Conservation (phyloP, 306 rosid species). For the Macrotyloma uniflorum region DNA sequence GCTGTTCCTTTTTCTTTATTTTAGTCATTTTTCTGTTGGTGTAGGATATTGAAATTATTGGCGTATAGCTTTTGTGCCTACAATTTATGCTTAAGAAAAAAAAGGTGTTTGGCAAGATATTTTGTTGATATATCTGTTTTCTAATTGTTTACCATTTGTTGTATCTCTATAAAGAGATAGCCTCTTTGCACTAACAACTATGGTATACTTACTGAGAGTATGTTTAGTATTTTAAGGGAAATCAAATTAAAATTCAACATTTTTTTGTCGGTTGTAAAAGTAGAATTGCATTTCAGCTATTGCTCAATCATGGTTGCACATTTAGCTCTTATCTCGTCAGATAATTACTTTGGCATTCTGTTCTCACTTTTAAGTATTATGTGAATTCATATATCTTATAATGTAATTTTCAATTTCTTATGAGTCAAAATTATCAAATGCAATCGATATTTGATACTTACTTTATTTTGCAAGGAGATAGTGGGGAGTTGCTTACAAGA, state of each 20-base stretch:
- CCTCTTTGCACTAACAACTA: neutral
- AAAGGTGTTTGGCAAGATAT: neutral
- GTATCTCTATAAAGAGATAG: neutral
- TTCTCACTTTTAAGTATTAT: constrained; percentile 9
- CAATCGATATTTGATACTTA: constrained; percentile 24
- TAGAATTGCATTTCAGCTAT: neutral
- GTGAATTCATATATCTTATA: neutral
- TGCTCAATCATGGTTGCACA: constrained; percentile 11
- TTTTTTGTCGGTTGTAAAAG: neutral
- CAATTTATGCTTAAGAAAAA: neutral
- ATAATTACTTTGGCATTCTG: constrained; percentile 13
- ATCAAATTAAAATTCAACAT: neutral
- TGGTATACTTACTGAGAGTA: neutral
- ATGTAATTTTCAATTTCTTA: neutral
- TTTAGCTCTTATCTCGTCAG: neutral
- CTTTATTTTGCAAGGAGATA: constrained; percentile 51
- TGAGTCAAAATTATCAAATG: constrained; percentile 34
- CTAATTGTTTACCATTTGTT: neutral
- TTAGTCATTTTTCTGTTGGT: neutral
- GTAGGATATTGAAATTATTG: neutral
- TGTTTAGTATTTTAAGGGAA: neutral
- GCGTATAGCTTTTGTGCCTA: neutral
- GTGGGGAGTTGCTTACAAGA: constrained; percentile 95
- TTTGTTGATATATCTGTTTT: neutral
- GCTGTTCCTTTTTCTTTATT: constrained; percentile 1